Evolutionary conservation across 2,329 filamentous ascomycete species (phyloP).

Genomic region (Talaromyces sp.): DNA sequence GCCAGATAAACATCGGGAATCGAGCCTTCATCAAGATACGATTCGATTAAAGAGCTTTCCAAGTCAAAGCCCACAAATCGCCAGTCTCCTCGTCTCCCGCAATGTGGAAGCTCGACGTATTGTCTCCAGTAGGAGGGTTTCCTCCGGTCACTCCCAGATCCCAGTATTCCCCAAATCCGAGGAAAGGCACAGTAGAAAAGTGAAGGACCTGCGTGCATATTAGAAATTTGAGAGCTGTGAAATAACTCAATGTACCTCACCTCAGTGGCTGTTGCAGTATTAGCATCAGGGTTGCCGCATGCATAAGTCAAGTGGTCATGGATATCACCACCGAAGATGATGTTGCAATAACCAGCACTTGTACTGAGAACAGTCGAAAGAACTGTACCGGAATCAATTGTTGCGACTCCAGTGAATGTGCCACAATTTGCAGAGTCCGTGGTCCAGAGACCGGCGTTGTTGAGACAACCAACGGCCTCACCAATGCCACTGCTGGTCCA

Average conservation of each 20-base stretch:
- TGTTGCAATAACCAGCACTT: background rate
- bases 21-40: no score
- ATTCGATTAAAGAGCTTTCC: background rate
- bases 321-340: background rate
- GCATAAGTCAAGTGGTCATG: background rate
- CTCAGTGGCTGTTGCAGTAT: background rate
- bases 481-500: background rate
- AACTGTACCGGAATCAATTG: background rate
- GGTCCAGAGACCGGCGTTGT: background rate
- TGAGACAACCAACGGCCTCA: background rate
- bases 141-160: background rate
- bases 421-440: background rate
- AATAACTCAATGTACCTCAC: background rate
- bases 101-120: background rate
- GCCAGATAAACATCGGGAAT: no score
- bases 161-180: background rate
- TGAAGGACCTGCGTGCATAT: background rate
- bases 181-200: background rate
- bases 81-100: background rate
- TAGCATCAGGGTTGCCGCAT: background rate
- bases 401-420: background rate
- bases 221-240: background rate
- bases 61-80: background rate
- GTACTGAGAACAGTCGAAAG: background rate
- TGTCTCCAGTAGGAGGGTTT: background rate